Base-by-base conservation (phyloP, 2,329 filamentous ascomycete species). In the Alternaria arborescens region DNA sequence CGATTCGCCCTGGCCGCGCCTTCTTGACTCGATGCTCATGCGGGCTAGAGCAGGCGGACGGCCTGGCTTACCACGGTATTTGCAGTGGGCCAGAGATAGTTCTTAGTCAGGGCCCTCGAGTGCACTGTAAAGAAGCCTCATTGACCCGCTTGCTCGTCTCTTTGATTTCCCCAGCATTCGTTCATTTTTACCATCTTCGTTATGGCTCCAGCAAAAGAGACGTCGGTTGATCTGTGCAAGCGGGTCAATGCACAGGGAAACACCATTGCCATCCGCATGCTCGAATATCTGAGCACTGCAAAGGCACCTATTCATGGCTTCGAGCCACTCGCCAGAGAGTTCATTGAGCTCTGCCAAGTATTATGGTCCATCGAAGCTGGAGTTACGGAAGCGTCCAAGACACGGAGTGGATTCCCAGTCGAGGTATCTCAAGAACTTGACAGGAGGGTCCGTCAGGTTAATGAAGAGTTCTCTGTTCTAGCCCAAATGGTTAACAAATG, bases 361-460 rank as follows among this genome's bases (percentile, higher is more conserved):
- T 81, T 91, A 42, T 90, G 88, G 82, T 85, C 87, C n/a, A 88
- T 91, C 62, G 88, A 91, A 75, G 85, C 87, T 22, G 89, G 89
- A 5, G 82, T 91, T 28, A 68, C 50, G 32, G 75, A 76, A 54
- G 76, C 81, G 30, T 81, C 82, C 41, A 82, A 81, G 20, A 59
- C 66, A 58, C 78, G 80, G 16, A 85, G 86, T 65, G 79, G 82
- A 16, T 82, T 91, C 18, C 87, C 89, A 0, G 69, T 78, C 5
- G 88, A 91, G 56, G 85, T 90, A 75, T 81, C 86, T 30, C 78
- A 82, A n/a, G 88, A 90, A 74, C 81, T 91, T 47, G 86, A 87
- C 68, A 85, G 85, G 74, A 89, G 88, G 67, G 88, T 91, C 70
- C 83, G 85, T 36, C 82, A 85, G 24, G 85, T 87, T 11, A 83